Conservation (phyloP, 2,329 filamentous ascomycete genomes). For the Colletotrichum phormii region DNA sequence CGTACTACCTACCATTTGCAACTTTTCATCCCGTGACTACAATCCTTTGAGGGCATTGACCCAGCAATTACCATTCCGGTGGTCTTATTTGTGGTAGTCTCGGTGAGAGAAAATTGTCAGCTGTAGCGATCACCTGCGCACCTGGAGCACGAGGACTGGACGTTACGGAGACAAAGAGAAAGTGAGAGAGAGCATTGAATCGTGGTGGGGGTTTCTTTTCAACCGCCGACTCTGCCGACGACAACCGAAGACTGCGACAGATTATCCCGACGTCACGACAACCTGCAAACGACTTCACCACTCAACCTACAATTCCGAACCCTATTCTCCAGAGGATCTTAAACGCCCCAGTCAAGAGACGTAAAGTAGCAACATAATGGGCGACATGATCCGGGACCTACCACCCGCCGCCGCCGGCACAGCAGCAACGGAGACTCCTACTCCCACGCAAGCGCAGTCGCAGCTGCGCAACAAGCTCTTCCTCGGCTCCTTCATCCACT, state of each 20-base stretch:
- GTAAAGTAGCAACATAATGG: neutral
- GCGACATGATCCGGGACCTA: conserved; percentile 32
- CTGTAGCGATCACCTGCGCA: neutral
- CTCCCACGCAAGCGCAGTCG: neutral
- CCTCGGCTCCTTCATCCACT: conserved; percentile 67
- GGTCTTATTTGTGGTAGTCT: neutral
- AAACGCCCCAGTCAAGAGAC: neutral
- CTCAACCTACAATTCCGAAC: neutral
- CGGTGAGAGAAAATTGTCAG: neutral
- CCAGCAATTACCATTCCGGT: neutral
- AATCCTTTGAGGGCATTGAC: neutral
- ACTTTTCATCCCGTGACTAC: neutral
- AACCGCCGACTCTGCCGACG: conserved; percentile 3
- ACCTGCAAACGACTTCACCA: neutral
- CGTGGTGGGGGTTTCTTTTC: neutral
- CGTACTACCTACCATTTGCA: neutral
- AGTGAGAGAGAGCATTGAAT: neutral
- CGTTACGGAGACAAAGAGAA: neutral
- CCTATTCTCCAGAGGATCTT: neutral
- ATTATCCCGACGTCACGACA: neutral
- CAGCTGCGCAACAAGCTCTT: conserved; percentile 56
- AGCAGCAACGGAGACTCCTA: neutral
- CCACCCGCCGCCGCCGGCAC: conserved; percentile 8
- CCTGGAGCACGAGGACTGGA: neutral
- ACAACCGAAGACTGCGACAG: neutral